Conservation (phyloP, 2,329 filamentous ascomycete species). For the Aureobasidium lini region DNA sequence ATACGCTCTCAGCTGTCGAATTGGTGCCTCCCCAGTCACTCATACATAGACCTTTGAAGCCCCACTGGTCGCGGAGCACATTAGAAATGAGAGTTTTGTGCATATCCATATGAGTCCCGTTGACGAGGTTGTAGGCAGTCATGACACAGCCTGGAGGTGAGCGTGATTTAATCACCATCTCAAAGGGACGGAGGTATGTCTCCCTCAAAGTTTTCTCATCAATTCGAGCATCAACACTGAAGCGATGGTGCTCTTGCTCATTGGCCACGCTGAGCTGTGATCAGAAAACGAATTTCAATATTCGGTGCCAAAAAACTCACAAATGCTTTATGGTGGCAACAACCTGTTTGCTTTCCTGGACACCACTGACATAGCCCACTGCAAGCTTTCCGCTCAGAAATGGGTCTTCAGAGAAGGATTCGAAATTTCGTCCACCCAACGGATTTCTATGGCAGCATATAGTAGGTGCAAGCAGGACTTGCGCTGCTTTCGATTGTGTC, state of each 20-base stretch:
- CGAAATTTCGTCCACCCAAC: conserved; percentile 74
- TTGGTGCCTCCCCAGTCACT: conserved; percentile 74
- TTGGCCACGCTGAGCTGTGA: conserved; percentile 45
- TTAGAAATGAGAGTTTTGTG: conserved; percentile 57
- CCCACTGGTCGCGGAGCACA: conserved; percentile 64
- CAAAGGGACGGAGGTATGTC: conserved; percentile 64
- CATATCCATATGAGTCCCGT: conserved; percentile 56
- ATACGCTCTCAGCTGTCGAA: conserved; percentile 55
- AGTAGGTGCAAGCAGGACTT: conserved; percentile 67
- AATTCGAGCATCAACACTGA: not conserved
- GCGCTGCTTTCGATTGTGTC: conserved; percentile 62
- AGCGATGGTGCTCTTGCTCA: conserved; percentile 57
- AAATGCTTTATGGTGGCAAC: conserved; percentile 75
- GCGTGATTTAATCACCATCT: conserved; percentile 64
- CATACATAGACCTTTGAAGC: conserved; percentile 50
- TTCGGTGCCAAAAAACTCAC: too few relatives aligned
- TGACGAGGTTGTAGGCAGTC: conserved; percentile 67
- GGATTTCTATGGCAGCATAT: conserved; percentile 77
- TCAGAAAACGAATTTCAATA: too few relatives aligned
- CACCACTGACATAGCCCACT: conserved; percentile 51
- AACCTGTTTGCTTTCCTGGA: conserved; percentile 61
- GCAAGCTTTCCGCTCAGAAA: conserved; percentile 66
- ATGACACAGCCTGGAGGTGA: conserved; percentile 58
- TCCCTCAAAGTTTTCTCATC: conserved; percentile 46
- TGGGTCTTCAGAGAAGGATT: conserved; percentile 79